These are phyloP conservation scores for Chlorella vulgaris DNA, from an alignment of 139 green algal genomes.

Conservation along the genomic window DNA sequence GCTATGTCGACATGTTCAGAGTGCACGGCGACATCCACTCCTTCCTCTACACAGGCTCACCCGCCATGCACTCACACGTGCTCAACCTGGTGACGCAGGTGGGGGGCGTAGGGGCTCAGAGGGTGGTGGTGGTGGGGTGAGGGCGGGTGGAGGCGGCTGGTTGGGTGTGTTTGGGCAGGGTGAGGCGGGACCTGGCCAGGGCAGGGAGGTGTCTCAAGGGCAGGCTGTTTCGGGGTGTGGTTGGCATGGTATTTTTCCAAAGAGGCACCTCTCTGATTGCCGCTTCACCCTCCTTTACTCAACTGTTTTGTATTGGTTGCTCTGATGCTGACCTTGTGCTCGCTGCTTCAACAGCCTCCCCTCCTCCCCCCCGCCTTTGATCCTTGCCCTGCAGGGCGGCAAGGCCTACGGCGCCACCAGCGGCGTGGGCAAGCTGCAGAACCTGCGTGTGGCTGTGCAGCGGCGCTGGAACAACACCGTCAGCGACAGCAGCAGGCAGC, in stretches of 20 bases:
- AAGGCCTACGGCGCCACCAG: constrained; percentile 34
- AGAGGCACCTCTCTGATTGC: no score
- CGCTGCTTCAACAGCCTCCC: neutral
- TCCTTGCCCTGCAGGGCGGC: constrained; percentile 2
- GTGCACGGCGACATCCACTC: constrained; percentile 92
- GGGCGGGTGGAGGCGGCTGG: neutral
- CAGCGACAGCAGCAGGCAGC: constrained; percentile 48
- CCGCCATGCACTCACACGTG: constrained; percentile 87
- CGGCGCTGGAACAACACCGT: constrained; percentile 79
- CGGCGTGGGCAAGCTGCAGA: constrained; percentile 62
- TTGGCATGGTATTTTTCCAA: no score
- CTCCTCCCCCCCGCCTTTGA: neutral
- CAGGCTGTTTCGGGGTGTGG: no score
- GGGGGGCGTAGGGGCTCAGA: neutral
- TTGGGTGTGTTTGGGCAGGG: no score
- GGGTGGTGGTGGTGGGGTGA: neutral
- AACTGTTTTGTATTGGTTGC: no score
- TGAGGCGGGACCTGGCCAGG: no score
- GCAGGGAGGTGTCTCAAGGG: no score
- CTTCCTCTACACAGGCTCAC: constrained; percentile 89
- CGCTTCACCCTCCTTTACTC: no score
- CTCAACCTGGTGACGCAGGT: constrained; percentile 80
- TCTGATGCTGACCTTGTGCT: no score
- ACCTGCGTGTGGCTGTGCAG: constrained; percentile 75
- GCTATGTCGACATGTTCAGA: constrained; percentile 59